phyloP scores from a whole-genome alignment of 2,329 filamentous ascomycete genomes.

The Sporothrix variecibatus region DNA sequence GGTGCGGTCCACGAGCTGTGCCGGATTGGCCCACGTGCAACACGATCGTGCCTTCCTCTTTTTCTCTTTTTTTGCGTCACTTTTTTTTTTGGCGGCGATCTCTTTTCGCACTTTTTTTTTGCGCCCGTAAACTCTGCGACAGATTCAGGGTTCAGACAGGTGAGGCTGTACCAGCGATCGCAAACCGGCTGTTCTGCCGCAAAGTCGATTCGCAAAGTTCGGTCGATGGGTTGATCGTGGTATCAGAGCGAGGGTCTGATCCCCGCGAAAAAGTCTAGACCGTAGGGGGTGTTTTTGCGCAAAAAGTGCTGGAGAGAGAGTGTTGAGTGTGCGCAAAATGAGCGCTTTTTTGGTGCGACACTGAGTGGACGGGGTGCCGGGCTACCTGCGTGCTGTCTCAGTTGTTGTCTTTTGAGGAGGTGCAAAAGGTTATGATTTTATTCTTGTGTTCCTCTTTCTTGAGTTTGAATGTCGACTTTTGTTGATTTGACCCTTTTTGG shows the following conservation, averaged over 20 bases:
- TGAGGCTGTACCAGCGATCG: neutral
- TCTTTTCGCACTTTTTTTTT: neutral
- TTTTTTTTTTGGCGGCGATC: neutral
- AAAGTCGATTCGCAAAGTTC: neutral
- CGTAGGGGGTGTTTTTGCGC: neutral
- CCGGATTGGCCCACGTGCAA: constrained; percentile 12
- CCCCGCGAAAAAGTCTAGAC: neutral
- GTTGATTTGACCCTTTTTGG: constrained; percentile 13
- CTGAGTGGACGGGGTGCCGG: neutral
- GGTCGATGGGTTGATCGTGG: neutral
- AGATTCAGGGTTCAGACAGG: neutral
- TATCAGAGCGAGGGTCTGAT: constrained; percentile 15
- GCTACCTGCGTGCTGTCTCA: neutral
- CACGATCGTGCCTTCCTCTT: constrained; percentile 3
- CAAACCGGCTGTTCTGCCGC: neutral
- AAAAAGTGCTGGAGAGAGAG: neutral
- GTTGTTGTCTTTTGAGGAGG: neutral
- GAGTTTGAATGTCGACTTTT: neutral
- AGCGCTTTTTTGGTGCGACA: neutral
- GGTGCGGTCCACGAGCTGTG: constrained; percentile 1
- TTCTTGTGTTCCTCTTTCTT: neutral
- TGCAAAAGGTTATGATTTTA: neutral
- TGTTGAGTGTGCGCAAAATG: neutral
- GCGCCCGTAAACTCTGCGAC: neutral
- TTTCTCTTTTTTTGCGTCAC: neutral